Base-by-base conservation (phyloP, 2,329 filamentous ascomycete genomes). In the Thermothelomyces thermophilus region DNA sequence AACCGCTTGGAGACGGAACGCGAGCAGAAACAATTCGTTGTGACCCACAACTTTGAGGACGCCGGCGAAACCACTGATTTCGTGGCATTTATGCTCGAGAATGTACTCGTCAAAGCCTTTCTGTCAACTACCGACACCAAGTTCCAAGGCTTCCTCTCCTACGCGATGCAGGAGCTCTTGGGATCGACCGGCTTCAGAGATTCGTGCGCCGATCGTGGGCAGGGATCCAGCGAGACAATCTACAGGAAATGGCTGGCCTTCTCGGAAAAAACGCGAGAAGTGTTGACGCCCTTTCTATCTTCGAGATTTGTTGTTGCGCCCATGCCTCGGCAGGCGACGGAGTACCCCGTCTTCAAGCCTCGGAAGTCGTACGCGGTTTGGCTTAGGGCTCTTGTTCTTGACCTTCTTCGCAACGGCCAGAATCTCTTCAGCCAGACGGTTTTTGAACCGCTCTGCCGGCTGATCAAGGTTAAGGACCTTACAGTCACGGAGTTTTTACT, bases 111-210 rank as follows among this genome's bases (percentile, higher is more conserved):
- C 22, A 90, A 90, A 53, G 86, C 90, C 0, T 99, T 98, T 63
- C 73, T 95, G 37, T 95, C 91, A 1, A 86, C 88, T 1, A 93
- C 86, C 0, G 94, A 96, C 64, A 86, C 90, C 2, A 84, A 82
- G 56, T 77, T 90, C 5, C 93, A 97, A 66, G 90, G 90, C 0
- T 95, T 94, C 63, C 75, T 99, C 16, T 91, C 91, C 1, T 98
- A 87, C 67, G 87, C 86, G 2, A 96, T 98, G 83, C 93, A 99
- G 66, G 86, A 95, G 60, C 76, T 97, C 35, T 76, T 97, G 3
- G 83, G 84, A 39, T 82, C 84, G 57, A 88, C 86, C 61, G 83
- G 86, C 24, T 83, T 96, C 61, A 82, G 75, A 51, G 72, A 77
- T 10, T 79, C 77, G 0, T 74, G 72, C 45, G 66, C 64, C 26